Evolutionary conservation across 1,139 yeast genomes (phyloP), one percentile per base, ranked within the genome.

Genomic region (Hansenula anomala): DNA sequence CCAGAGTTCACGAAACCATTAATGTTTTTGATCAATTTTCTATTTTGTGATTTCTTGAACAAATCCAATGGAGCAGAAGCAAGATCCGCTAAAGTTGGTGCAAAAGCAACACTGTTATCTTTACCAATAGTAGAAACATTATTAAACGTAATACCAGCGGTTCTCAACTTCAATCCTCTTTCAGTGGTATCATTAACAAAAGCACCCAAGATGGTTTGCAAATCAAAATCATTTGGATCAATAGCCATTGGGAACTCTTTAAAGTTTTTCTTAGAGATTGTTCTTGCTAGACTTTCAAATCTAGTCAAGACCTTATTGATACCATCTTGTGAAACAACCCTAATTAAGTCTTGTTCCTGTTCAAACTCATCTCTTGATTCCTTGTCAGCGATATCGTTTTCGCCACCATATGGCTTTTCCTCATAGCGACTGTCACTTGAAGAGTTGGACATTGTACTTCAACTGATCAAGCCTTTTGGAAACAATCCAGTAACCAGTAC

Each of bases 1-100:
- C 78, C 78, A 3, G 78, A 72, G 27, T 55, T 56, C 48, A 67
- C 62, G 16, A 66, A 42, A 65, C 73, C 73, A 64, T 66, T 37
- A 57, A 56, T 15, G 63, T 60, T 52, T 63, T 66, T 47, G 63
- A 56, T 25, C 31, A 48, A 45, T 17, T 40, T 36, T 37, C 45
- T 41, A 8, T 36, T 30, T 8, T 41, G 34, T 9, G 38, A 34
- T 12, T 36, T 26, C 8, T 38, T 39, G 3, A 43, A 31, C 2
- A 37, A 8, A 13, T 30, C 34, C 8, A 36, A 24, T 7, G 67
- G 67, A 14, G 60, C 60, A 35, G 55, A 55, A 16, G 63, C 36
- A 20, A 60, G 34, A 38, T 58, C 59, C 10, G 51, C 38, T 18
- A 59, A 55, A 7, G 69, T 63, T n/a, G 60, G 59, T 28, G 58